Evolutionary conservation across 495 filamentous ascomycete genomes (phyloP).

Genomic region (Penicillium steckii): DNA sequence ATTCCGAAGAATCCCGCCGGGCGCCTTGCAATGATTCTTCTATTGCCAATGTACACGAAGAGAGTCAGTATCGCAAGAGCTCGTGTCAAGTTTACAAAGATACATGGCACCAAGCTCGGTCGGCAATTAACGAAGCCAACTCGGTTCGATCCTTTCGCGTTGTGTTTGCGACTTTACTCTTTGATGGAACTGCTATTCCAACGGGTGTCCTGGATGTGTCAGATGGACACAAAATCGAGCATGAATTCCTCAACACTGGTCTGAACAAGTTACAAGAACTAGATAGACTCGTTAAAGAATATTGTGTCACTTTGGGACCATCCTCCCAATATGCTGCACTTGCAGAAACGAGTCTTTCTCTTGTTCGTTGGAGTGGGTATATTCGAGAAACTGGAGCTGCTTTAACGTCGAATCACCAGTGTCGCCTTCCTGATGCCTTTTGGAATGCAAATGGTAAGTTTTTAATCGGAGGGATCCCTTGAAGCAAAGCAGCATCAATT

Average conservation of each 20-base stretch:
- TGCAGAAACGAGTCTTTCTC: slow-evolving; percentile 19
- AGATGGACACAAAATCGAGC: background rate
- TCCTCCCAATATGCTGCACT: slow-evolving; percentile 17
- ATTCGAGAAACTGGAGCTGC: slow-evolving; percentile 27
- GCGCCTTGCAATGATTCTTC: background rate
- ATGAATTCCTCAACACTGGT: slow-evolving; percentile 8
- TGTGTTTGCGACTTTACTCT: slow-evolving; percentile 17
- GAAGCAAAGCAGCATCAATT: too few species aligned
- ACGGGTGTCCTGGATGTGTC: background rate
- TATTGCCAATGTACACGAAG: background rate
- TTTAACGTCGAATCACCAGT: slow-evolving; percentile 10
- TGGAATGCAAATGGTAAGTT: slow-evolving; percentile 2
- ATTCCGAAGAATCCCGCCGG: background rate
- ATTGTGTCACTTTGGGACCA: slow-evolving; percentile 19
- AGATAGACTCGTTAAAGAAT: slow-evolving; percentile 14
- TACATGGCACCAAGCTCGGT: slow-evolving; percentile 15
- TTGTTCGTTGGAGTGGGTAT: slow-evolving; percentile 23
- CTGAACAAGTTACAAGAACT: slow-evolving; percentile 13
- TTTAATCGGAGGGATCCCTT: too few species aligned
- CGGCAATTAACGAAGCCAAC: slow-evolving; percentile 1
- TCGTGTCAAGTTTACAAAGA: slow-evolving; percentile 13
- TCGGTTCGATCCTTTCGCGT: slow-evolving; percentile 16
- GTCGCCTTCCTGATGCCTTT: slow-evolving; percentile 12
- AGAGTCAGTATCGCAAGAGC: background rate
- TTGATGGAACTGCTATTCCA: slow-evolving; percentile 22